Base-by-base conservation (phyloP, 176 grass and related monocot species). In the Paspalum vaginatum region DNA sequence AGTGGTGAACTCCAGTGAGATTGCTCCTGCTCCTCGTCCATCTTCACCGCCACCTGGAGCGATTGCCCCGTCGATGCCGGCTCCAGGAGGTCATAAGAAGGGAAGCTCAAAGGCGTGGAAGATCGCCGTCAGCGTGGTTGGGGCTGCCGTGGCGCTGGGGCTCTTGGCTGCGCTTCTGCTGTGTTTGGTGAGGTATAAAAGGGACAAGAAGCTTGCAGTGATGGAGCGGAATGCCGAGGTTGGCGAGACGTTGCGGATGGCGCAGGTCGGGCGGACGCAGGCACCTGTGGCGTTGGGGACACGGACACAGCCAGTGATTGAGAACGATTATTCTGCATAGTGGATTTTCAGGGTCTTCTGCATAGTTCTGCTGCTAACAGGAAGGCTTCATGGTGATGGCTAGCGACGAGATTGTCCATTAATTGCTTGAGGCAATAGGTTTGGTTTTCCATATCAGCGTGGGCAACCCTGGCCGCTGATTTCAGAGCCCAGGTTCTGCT, bases 231-330 rank as follows among this genome's bases (percentile, higher is more conserved):
- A 76, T 56, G 79, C 93, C 0, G 93, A 90, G 79, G 81, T 54
- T 24, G 93, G 87, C 58, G 93, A 93, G 80, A 76, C 90, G 16
- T 74, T 99, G 72, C 85, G 92, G 17, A 95, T 89, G 69, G 67
- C 88, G 18, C 93, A 77, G 62, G 85, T 99, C 65, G 97, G 97
- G 27, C 66, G 80, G 54, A 74, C 87, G 6, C 97, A 90, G 24
- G 86, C 91, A 32, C 93, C 93, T 11, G 86, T 93, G 8, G 97
- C 93, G 0, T 57, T 51, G 10, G 86, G 82, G 47, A 93, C 89
- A 9, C 67, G 93, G 49, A 99, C 97, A 4, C 84, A 86, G 7
- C 97, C 97, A 5, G 49, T 93, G 22, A 94, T 99, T 25, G 97
- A 99, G 83, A 90, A 83, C 0, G 93, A 99, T 58, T 91, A 93